Evolutionary conservation across 352 stramenopile species (phyloP).

Genomic region (Phytophthora idaei): DNA sequence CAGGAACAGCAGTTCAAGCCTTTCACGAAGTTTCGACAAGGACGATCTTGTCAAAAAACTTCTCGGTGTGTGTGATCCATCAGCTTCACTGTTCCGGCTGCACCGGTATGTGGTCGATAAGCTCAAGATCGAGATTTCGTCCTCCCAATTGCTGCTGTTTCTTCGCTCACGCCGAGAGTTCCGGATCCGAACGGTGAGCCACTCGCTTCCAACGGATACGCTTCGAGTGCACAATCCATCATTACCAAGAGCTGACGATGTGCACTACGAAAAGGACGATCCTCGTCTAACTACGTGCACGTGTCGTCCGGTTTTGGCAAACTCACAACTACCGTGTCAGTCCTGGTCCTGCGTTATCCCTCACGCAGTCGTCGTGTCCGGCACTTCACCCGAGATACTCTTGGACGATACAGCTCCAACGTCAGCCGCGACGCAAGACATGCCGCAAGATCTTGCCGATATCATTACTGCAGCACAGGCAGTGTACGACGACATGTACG

Average conservation of each 20-base stretch:
- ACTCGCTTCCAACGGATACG: conserved; percentile 29
- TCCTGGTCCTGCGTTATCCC: conserved; percentile 63
- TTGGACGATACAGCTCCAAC: conserved; percentile 34
- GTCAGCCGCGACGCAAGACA: conserved; percentile 21
- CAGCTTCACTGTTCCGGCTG: conserved; percentile 63
- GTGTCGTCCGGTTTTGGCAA: conserved; percentile 34
- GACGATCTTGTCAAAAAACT: conserved; percentile 44
- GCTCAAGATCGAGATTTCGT: conserved; percentile 48
- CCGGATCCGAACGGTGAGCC: conserved; percentile 41
- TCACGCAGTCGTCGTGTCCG: conserved; percentile 57
- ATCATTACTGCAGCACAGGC: conserved; percentile 44
- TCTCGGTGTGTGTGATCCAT: conserved; percentile 47
- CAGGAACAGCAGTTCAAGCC: conserved; percentile 1
- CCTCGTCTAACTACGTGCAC: conserved; percentile 45
- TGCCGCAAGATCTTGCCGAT: conserved; percentile 42
- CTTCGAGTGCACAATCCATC: conserved; percentile 33
- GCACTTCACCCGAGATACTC: conserved; percentile 22
- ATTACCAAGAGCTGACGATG: conserved; percentile 23
- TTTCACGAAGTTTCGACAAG: conserved; percentile 32
- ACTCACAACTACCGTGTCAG: conserved; percentile 46
- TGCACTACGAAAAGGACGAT: conserved; percentile 41
- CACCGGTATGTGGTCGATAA: conserved; percentile 61
- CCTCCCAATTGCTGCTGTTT: conserved; percentile 47
- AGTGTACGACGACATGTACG: conserved; percentile 45
- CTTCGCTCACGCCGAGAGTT: conserved; percentile 50